A percentile compares a stretch with the other conserved stretches of the same genome.
phyloP scores from a whole-genome alignment of 2,329 filamentous ascomycete genomes.

The Immersiporthe knoxdaviesiana region DNA sequence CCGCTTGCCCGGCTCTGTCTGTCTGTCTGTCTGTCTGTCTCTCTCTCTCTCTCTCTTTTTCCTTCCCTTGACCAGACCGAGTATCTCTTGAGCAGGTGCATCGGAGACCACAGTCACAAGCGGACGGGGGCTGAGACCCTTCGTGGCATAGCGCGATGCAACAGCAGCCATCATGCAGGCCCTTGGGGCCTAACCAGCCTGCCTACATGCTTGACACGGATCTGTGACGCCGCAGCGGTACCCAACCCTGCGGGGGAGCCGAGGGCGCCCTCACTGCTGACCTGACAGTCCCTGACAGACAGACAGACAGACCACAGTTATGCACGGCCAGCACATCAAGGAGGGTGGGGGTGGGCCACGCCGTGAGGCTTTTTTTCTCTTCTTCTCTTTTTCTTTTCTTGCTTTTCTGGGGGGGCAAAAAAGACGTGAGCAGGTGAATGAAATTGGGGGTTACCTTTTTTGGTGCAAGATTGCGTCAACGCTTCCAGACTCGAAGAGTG shows the following conservation, averaged over 20 bases:
- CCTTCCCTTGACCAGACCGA: not conserved
- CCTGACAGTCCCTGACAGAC: not conserved
- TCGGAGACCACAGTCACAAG: slow-evolving; percentile 8
- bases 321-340: not conserved
- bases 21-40: not conserved
- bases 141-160: slow-evolving; percentile 21
- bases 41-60: not conserved
- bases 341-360: not conserved
- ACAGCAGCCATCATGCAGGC: slow-evolving; percentile 12
- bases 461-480: too few relatives aligned
- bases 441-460: not conserved
- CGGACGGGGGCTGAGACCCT: slow-evolving; percentile 3
- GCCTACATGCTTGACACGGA: not conserved
- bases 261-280: not conserved
- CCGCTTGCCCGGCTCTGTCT: not conserved
- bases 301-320: slow-evolving; percentile 3
- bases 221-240: slow-evolving; percentile 1
- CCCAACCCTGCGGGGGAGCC: slow-evolving; percentile 14
- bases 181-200: slow-evolving; percentile 13
- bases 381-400: not conserved
- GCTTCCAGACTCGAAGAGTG: not conserved
- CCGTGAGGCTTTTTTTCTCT: not conserved
- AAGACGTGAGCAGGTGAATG: not conserved
- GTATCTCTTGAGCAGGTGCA: not conserved
- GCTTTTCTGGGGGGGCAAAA: too few relatives aligned